These are phyloP conservation scores for Serendipita vermifera DNA, from an alignment of 768 basidiomycete genomes.

Conservation along the genomic window DNA sequence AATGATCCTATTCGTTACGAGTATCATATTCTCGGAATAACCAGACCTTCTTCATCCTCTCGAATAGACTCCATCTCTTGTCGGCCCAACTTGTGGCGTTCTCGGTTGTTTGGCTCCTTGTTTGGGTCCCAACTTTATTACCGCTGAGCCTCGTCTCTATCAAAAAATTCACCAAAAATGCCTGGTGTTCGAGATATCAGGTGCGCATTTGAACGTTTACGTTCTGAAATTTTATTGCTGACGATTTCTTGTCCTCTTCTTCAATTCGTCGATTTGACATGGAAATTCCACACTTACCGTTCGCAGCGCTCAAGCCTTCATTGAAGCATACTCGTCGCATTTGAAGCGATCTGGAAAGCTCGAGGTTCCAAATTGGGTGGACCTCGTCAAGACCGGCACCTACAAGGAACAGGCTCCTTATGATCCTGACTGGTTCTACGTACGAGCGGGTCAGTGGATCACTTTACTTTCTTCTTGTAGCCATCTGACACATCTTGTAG, in stretches of 20 bases:
- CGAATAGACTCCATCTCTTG: too few species aligned
- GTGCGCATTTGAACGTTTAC: conserved; percentile 19
- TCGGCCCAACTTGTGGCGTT: too few species aligned
- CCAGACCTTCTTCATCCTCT: too few species aligned
- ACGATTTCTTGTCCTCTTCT: neutral
- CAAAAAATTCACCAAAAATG: too few species aligned
- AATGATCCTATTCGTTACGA: too few species aligned
- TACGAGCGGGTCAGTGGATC: conserved; percentile 74
- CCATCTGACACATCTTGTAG: conserved; percentile 28
- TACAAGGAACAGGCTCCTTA: conserved; percentile 98
- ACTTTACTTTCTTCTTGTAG: neutral
- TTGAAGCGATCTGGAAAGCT: conserved; percentile 98
- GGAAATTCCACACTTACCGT: neutral
- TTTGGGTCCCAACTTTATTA: too few species aligned
- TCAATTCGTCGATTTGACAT: neutral
- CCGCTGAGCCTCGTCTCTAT: too few species aligned
- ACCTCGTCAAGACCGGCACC: conserved; percentile 94
- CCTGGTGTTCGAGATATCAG: conserved; percentile 36
- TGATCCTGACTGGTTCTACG: conserved; percentile 99
- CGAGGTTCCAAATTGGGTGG: conserved; percentile 97
- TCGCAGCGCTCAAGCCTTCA: conserved; percentile 81
- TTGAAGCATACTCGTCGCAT: conserved; percentile 86
- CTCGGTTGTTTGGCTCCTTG: too few species aligned
- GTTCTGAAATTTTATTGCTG: neutral
- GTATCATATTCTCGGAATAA: too few species aligned